Percentiles rank a stretch among this genome's conserved stretches.
Conservation (phyloP, 1,139 yeast genomes). For the Geotrichum bryndzae region DNA sequence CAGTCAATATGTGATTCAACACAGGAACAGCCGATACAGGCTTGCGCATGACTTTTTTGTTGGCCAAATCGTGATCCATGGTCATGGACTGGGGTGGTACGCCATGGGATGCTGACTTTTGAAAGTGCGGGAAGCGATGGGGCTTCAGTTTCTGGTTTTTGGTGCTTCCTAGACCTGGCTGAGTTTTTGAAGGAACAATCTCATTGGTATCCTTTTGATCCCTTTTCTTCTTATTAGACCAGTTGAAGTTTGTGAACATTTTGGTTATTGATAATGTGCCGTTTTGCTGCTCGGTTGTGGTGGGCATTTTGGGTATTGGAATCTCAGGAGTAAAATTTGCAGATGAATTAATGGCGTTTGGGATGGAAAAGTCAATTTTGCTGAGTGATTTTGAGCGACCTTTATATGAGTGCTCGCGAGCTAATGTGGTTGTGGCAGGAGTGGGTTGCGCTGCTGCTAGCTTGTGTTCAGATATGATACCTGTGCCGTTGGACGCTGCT, state of each 20-base stretch:
- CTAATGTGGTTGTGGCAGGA: not conserved
- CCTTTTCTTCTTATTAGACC: not conserved
- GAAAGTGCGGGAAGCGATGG: not conserved
- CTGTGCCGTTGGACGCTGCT: not conserved
- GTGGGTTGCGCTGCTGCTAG: not conserved
- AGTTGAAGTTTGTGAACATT: not conserved
- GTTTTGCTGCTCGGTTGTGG: not conserved
- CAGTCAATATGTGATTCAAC: not conserved
- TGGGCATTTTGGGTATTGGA: not conserved
- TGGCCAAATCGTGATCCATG: not conserved
- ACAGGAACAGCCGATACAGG: slow-evolving; percentile 2
- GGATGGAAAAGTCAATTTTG: not conserved
- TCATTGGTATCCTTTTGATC: not conserved
- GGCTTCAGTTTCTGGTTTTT: not conserved
- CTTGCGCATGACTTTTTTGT: not conserved
- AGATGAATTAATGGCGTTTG: not conserved
- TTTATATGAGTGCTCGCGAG: not conserved
- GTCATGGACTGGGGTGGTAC: not conserved
- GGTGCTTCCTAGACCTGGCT: not conserved
- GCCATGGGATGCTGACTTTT: not conserved
- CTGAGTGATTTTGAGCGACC: not conserved
- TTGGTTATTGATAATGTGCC: not conserved
- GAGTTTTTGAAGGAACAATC: not conserved
- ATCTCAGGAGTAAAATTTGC: not conserved
- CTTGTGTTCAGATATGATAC: not conserved